phyloP scores from a whole-genome alignment of 129 eudicot species.

The Heracleum sosnowskyi region DNA sequence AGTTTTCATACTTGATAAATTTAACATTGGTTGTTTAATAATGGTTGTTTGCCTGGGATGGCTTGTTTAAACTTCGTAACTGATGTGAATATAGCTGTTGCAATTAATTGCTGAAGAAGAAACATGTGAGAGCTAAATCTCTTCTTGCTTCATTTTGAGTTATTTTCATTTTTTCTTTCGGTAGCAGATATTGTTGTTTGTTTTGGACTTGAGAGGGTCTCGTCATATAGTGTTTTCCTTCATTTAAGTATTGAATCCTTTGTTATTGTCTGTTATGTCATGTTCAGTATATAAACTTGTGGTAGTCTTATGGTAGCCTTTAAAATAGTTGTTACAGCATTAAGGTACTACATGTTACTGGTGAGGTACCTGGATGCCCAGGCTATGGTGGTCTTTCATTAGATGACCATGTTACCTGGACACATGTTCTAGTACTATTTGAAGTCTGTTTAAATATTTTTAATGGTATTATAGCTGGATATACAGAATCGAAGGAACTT shows the following conservation, averaged over 20 bases:
- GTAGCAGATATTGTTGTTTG: neutral
- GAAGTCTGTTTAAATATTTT: no score
- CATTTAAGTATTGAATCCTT: neutral
- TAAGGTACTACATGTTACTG: neutral
- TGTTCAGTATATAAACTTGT: neutral
- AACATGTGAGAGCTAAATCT: neutral
- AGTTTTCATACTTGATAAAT: conserved; percentile 5
- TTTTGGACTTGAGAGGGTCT: neutral
- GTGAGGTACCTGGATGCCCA: neutral
- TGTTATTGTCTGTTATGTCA: neutral
- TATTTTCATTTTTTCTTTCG: neutral
- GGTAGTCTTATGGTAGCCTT: neutral
- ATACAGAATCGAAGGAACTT: no score
- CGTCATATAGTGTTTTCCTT: neutral
- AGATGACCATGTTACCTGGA: neutral
- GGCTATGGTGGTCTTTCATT: neutral
- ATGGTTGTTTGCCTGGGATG: conserved; percentile 10
- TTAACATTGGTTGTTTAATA: conserved; percentile 16
- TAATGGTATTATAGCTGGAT: neutral
- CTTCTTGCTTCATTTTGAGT: neutral
- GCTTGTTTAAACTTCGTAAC: conserved; percentile 19
- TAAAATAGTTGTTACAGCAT: neutral
- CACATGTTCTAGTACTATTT: neutral
- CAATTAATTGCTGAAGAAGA: neutral
- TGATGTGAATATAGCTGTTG: conserved; percentile 14